Evolutionary conservation across 1,284 basidiomycete species (phyloP).

Genomic region (Vanrija pseudolonga): DNA sequence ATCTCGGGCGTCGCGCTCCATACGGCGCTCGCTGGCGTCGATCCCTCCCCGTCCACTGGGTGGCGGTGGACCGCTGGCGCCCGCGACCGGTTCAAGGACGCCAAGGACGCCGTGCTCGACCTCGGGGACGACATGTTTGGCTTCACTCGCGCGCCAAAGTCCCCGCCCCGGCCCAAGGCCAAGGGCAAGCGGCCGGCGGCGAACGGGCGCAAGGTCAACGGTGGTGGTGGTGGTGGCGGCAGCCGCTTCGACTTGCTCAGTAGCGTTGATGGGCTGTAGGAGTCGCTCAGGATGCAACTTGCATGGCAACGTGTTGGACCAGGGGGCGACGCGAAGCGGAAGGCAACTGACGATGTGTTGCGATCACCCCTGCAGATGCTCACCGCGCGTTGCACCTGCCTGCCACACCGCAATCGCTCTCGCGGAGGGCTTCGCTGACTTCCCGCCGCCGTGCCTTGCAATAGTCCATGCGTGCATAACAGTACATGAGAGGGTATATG

Average conservation of each 20-base stretch:
- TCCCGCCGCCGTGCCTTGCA: too few relatives aligned
- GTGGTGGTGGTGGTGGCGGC: neutral
- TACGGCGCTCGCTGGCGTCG: constrained; percentile 15
- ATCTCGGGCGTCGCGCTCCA: constrained; percentile 35
- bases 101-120: neutral
- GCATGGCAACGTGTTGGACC: too few relatives aligned
- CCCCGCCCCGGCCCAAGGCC: neutral
- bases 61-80: constrained; percentile 13
- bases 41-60: constrained; percentile 2
- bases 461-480: too few relatives aligned
- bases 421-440: too few relatives aligned
- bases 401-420: too few relatives aligned
- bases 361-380: too few relatives aligned
- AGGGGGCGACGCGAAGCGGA: too few relatives aligned
- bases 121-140: neutral
- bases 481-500: too few relatives aligned
- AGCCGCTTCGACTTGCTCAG: constrained; percentile 1
- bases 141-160: neutral
- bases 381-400: too few relatives aligned
- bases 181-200: neutral
- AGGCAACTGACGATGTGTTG: too few relatives aligned
- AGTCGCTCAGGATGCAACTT: neutral
- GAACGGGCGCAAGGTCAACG: neutral
- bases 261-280: neutral
- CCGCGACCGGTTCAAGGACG: neutral